A percentile compares a stretch with the other conserved stretches of the same genome.
These are phyloP conservation scores for Phlyctochytrium arcticum DNA, from an alignment of 192 early-diverging fungal species.

Conservation along the genomic window DNA sequence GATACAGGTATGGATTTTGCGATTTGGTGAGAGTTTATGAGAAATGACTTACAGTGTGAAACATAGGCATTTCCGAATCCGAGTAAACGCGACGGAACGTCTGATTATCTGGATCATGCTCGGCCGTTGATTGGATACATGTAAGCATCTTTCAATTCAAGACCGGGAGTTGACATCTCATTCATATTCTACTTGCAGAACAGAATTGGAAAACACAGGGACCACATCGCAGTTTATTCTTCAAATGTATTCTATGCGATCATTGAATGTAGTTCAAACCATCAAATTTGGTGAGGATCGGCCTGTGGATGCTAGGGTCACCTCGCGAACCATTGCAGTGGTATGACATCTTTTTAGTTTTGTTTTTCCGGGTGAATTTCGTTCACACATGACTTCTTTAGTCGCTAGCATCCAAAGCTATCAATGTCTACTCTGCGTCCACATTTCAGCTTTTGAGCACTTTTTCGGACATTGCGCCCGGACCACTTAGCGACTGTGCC, in stretches of 20 bases:
- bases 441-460: conserved; percentile 37
- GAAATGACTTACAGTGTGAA: too few relatives aligned
- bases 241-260: conserved; percentile 57
- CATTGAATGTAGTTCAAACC: conserved; percentile 43
- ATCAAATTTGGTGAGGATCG: conserved; percentile 42
- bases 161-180: not conserved
- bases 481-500: conserved; percentile 26
- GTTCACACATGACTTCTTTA: not conserved
- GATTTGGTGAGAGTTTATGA: too few relatives aligned
- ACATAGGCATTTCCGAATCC: conserved; percentile 31
- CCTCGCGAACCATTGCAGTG: conserved; percentile 56
- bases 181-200: not conserved
- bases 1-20: not conserved
- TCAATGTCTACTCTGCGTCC: conserved; percentile 49
- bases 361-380: not conserved
- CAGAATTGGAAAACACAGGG: not conserved
- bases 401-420: conserved; percentile 11
- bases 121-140: conserved; percentile 48
- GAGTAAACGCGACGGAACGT: conserved; percentile 2
- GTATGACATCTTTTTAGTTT: conserved; percentile 35
- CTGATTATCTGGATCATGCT: conserved; percentile 6
- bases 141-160: conserved; percentile 28
- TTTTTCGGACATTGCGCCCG: conserved; percentile 50
- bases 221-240: conserved; percentile 13
- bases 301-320: conserved; percentile 50